Evolutionary conservation across 1,284 basidiomycete species (phyloP).

Genomic region (Lignosus rhinocerotis): DNA sequence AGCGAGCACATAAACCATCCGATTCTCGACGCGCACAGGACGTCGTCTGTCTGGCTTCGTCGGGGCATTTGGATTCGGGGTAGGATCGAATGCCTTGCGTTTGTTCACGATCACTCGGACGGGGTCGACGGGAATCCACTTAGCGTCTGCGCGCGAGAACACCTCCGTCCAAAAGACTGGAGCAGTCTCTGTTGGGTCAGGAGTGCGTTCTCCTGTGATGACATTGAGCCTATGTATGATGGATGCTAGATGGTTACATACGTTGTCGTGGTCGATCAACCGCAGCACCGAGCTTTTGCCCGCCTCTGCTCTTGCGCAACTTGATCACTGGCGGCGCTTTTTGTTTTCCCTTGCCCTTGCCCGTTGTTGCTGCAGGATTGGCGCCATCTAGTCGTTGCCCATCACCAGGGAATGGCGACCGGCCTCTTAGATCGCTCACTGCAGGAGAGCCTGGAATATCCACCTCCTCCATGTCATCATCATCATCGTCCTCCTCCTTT

Average conservation of each 20-base stretch:
- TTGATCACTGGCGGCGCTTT: slow-evolving; percentile 31
- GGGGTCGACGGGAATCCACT: slow-evolving; percentile 94
- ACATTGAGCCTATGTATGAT: neutral
- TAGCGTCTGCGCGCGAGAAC: slow-evolving; percentile 88
- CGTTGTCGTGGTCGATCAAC: slow-evolving; percentile 22
- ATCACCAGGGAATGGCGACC: slow-evolving; percentile 34
- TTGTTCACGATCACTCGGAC: slow-evolving; percentile 81
- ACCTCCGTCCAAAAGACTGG: slow-evolving; percentile 98
- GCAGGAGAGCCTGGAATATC: slow-evolving; percentile 27
- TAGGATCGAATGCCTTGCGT: slow-evolving; percentile 83
- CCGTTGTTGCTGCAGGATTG: slow-evolving; percentile 37
- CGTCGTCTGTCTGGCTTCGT: slow-evolving; percentile 33
- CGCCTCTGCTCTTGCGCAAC: slow-evolving; percentile 30
- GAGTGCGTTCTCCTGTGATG: slow-evolving; percentile 30
- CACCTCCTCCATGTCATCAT: slow-evolving; percentile 44
- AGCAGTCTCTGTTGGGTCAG: slow-evolving; percentile 63
- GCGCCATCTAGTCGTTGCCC: slow-evolving; percentile 45
- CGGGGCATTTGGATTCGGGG: slow-evolving; percentile 37
- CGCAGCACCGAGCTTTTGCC: slow-evolving; percentile 37
- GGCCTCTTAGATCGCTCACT: slow-evolving; percentile 10
- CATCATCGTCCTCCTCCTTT: slow-evolving; percentile 31
- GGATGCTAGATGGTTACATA: slow-evolving; percentile 8
- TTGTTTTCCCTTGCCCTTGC: slow-evolving; percentile 54
- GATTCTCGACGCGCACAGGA: slow-evolving; percentile 60
- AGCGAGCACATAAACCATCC: slow-evolving; percentile 92